These are phyloP conservation scores for Tardiomyces depauwii DNA, from an alignment of 1,139 yeast genomes.

Conservation along the genomic window DNA sequence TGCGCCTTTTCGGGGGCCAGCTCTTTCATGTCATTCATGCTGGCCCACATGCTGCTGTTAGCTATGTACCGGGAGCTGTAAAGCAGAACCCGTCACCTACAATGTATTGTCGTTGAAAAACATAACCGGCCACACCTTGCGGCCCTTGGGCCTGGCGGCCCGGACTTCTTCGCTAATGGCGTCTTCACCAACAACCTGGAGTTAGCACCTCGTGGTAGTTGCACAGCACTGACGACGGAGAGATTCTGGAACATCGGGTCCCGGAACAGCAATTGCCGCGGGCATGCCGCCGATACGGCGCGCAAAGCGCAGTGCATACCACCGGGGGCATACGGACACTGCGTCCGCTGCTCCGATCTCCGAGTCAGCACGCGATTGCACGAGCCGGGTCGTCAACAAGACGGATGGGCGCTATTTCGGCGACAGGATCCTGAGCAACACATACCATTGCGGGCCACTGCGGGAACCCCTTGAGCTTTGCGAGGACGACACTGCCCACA, in stretches of 20 bases:
- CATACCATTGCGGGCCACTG: conserved; percentile 31
- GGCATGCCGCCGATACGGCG: too few relatives aligned
- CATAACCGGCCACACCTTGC: conserved; percentile 22
- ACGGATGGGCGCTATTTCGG: too few relatives aligned
- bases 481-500: conserved; percentile 17
- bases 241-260: too few relatives aligned
- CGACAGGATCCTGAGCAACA: conserved; percentile 3
- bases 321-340: too few relatives aligned
- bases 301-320: too few relatives aligned
- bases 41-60: conserved; percentile 26
- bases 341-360: too few relatives aligned
- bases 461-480: conserved; percentile 27
- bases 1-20: conserved; percentile 20
- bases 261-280: too few relatives aligned
- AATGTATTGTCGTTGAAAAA: conserved; percentile 19
- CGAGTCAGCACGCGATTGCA: too few relatives aligned
- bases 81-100: background rate
- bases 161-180: conserved; percentile 19
- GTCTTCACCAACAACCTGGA: conserved; percentile 14
- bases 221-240: too few relatives aligned
- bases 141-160: conserved; percentile 16
- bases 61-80: too few relatives aligned
- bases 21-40: conserved; percentile 18
- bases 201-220: conserved; percentile 4
- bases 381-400: too few relatives aligned